These are phyloP conservation scores for Eucalyptus virginea DNA, from an alignment of 345 rosid genomes.

Conservation along the genomic window DNA sequence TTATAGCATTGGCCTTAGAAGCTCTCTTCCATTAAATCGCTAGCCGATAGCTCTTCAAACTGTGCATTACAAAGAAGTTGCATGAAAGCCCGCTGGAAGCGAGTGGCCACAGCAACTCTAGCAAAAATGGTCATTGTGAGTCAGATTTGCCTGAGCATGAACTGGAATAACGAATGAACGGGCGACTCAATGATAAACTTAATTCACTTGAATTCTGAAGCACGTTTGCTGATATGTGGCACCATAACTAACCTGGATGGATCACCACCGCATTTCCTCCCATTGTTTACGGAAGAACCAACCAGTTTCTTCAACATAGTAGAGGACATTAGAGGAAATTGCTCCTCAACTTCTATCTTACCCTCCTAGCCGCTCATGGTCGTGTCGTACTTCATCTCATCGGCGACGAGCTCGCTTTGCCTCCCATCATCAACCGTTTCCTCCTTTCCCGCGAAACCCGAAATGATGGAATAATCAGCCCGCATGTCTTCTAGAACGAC, in stretches of 20 bases:
- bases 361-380: not conserved
- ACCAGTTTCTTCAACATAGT: not conserved
- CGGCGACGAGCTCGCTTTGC: not conserved
- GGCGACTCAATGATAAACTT: not conserved
- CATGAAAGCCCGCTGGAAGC: slow-evolving; percentile 90
- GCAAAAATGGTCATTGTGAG: not conserved
- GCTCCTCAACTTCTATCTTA: not conserved
- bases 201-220: not conserved
- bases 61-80: slow-evolving; percentile 76
- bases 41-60: slow-evolving; percentile 83
- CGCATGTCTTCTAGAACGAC: slow-evolving; percentile 70
- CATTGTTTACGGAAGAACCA: not conserved
- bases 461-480: slow-evolving; percentile 32
- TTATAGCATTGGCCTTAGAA: slow-evolving; percentile 77
- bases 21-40: slow-evolving; percentile 92
- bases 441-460: not conserved
- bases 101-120: slow-evolving; percentile 69
- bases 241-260: not conserved
- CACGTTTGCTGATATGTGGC: not conserved
- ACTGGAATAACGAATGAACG: not conserved
- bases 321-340: not conserved
- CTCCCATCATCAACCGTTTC: not conserved
- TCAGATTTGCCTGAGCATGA: not conserved
- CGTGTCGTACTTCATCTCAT: not conserved
- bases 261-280: not conserved